Evolutionary conservation across 2,329 filamentous ascomycete genomes (phyloP), one percentile per base, ranked within the genome.

Genomic region (Alternaria triticimaculans): DNA sequence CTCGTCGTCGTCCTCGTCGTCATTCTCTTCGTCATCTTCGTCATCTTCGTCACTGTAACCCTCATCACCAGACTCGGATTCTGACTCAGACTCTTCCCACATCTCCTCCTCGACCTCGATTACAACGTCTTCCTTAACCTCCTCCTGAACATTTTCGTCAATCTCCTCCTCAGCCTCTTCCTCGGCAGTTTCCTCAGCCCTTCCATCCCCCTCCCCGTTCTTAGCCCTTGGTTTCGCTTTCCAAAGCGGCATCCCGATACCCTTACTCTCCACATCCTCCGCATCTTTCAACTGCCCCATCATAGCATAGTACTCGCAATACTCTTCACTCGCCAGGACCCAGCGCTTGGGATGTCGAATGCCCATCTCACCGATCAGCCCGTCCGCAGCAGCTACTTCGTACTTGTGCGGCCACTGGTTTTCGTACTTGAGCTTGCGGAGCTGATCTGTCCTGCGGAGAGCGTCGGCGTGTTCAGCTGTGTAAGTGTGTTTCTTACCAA

Each of bases 161-260:
- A 41, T 41, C 5, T 18, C 37, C n/a, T 18, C 2, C n/a, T 41
- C 37, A 41, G 15, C 9, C n/a, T 41, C 4, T n/a, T 5, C 15
- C 2, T 37, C 33, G 5, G 33, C 33, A n/a, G 33, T 5, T 5
- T 2, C 33, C 4, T 37, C 15, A 5, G 0, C 15, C 8, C 2
- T 0, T 37, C 0, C 15, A 0, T 37, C 33, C 0, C 0, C 37
- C 2, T 6, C 15, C 2, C 0, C 4, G 0, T 41, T 18, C 15
- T 18, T 3, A 10, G 8, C 37, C 4, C 2, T 41, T 41, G 15
- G n/a, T 3, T 5, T 41, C 15, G 9, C 37, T 3, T 5, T 41
- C 37, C 37, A 41, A 0, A 41, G n/a, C 15, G 37, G 0, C 37
- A 41, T 41, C 9, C 37, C 37, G 3, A 41, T 41, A 0, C 37